These are phyloP conservation scores for Cruciata laevipes DNA, from an alignment of 257 asterid genomes.

Conservation along the genomic window DNA sequence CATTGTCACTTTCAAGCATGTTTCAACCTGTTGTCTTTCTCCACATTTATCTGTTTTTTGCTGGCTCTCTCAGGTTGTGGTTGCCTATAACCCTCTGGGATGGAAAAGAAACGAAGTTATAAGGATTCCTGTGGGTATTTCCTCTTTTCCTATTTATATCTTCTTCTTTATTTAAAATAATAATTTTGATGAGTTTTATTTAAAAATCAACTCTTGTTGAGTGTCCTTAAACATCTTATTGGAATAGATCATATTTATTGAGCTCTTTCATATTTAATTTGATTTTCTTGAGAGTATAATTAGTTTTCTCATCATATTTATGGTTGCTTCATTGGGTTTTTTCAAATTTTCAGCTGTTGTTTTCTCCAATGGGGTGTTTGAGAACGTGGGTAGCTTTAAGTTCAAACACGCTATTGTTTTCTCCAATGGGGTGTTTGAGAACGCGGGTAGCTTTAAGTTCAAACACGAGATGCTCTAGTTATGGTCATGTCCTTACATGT, in stretches of 20 bases:
- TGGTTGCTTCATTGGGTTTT: too few relatives aligned
- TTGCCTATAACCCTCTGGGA: slow-evolving; percentile 71
- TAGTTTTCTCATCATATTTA: background rate
- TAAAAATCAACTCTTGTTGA: background rate
- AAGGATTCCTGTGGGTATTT: slow-evolving; percentile 65
- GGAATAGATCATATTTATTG: background rate
- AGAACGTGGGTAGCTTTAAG: background rate
- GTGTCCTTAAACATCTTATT: background rate
- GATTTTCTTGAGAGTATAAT: background rate
- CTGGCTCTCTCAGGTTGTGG: slow-evolving; percentile 38
- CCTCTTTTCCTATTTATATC: background rate
- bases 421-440: background rate
- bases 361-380: background rate
- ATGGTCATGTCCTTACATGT: background rate
- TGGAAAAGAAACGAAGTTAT: slow-evolving; percentile 68
- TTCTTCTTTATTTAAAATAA: background rate
- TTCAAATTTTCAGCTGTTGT: background rate
- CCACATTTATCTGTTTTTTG: slow-evolving; percentile 3
- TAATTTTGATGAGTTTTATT: background rate
- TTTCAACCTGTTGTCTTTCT: background rate
- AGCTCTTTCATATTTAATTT: background rate
- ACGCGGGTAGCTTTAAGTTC: background rate
- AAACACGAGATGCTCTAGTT: background rate
- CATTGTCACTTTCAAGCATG: background rate
- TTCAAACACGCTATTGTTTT: background rate